Conservation (phyloP, 208 protist species). For the Trypanosoma scelopori region DNA sequence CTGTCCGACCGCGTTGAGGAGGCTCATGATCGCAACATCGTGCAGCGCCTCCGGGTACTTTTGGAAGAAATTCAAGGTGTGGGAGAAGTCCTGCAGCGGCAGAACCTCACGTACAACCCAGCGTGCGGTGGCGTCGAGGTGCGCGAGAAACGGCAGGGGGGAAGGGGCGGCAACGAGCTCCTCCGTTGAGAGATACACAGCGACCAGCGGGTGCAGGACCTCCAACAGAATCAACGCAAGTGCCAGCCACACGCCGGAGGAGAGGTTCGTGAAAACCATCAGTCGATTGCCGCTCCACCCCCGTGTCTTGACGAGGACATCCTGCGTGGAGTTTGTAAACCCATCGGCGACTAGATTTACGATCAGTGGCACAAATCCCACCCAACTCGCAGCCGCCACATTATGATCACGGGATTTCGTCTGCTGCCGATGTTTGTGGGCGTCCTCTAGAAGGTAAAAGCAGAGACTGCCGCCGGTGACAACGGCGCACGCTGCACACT, state of each 20-base stretch:
- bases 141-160: neutral
- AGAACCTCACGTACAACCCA: slow-evolving; percentile 30
- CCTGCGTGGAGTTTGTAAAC: slow-evolving; percentile 84
- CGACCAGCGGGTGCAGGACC: slow-evolving; percentile 19
- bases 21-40: slow-evolving; percentile 65
- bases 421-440: slow-evolving; percentile 2
- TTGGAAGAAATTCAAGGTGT: slow-evolving; percentile 50
- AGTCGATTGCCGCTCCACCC: slow-evolving; percentile 57
- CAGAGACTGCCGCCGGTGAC: slow-evolving; percentile 63
- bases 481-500: slow-evolving; percentile 50
- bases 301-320: slow-evolving; percentile 62
- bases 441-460: slow-evolving; percentile 66
- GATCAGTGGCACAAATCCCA: slow-evolving; percentile 60
- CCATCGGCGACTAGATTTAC: slow-evolving; percentile 75
- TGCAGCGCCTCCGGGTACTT: slow-evolving; percentile 43
- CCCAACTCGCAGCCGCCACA: neutral
- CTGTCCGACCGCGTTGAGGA: slow-evolving; percentile 72
- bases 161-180: slow-evolving; percentile 8
- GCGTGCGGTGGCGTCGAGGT: neutral
- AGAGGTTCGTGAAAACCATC: slow-evolving; percentile 68
- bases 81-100: slow-evolving; percentile 55
- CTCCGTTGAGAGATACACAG: slow-evolving; percentile 20
- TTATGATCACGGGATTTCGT: neutral
- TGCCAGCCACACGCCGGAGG: slow-evolving; percentile 41
- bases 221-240: slow-evolving; percentile 39